Base-by-base conservation (phyloP, 2,329 filamentous ascomycete genomes). In the Dothistroma pini region DNA sequence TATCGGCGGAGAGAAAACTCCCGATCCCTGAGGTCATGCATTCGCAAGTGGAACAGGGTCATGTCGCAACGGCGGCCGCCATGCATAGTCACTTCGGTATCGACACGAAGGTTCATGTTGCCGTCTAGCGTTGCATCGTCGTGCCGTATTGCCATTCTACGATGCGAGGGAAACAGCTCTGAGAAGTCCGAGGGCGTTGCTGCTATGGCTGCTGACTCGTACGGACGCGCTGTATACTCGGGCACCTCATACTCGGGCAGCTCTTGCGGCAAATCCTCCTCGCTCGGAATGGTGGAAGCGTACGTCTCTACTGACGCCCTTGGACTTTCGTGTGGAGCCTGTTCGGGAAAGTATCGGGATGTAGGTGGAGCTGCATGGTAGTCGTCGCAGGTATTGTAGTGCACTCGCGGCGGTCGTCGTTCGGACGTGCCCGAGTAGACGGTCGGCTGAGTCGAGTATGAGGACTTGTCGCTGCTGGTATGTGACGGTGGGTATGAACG, bases 71-170 rank as follows among this genome's bases (percentile, higher is more conserved):
- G 62, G 64, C 86, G 84, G 48, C 82, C 81, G 47, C 84, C 83
- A 29, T 83, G 82, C 29, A 80, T 78, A 29, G 79, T 77, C 51
- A 90, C 84, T 64, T 89, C 81, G 6, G 91, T 93, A 73, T 96
- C 93, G 61, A 97, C 83, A 34, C 93, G 88, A 60, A 99, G 82
- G 74, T 97, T 97, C 91, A 97, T 96, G 80, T 97, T 96, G 38
- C 93, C 93, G 74, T 99, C 93, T 4, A 88, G 78, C 0, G 92
- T 95, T 54, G 90, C 86, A 76, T 97, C 91, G 73, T 97, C 95
- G 73, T 97, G 93, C 31, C 89, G 86, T 71, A 99, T 91, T 38
- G 86, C 85, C 56, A 97, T 79, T 59, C 90, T 85, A 73, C 91
- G 86, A 67, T 88, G 84, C 9, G 93, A 96, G 11, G 95, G 93